These are phyloP conservation scores for Salix viminalis DNA, from an alignment of 345 rosid genomes.

Conservation along the genomic window DNA sequence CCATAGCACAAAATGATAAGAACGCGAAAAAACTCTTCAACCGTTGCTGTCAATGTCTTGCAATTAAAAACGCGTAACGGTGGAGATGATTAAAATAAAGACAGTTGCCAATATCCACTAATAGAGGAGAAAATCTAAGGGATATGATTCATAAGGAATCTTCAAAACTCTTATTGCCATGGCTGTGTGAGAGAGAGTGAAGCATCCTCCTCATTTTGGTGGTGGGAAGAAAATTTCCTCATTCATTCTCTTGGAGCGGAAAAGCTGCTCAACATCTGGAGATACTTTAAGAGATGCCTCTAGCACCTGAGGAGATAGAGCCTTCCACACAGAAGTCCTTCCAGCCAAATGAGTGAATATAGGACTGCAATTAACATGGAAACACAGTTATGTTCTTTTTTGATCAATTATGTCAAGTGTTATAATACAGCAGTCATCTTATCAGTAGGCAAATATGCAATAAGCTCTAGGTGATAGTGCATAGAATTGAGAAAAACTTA, in stretches of 20 bases:
- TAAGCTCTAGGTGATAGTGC: slow-evolving; percentile 30
- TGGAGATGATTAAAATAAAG: not conserved
- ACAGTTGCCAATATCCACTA: not conserved
- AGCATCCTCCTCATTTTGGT: slow-evolving; percentile 21
- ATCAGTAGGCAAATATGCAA: too few relatives aligned
- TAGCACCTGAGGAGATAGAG: slow-evolving; percentile 65
- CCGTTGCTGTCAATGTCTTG: too few relatives aligned
- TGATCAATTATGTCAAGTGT: too few relatives aligned
- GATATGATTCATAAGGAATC: not conserved
- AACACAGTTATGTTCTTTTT: too few relatives aligned
- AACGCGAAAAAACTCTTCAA: too few relatives aligned
- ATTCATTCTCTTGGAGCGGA: slow-evolving; percentile 56
- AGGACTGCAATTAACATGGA: slow-evolving; percentile 26
- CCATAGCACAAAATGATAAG: too few relatives aligned
- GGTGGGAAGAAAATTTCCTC: slow-evolving; percentile 78
- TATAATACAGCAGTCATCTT: too few relatives aligned
- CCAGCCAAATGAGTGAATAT: slow-evolving; percentile 81
- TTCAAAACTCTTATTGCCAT: not conserved
- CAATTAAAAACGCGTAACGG: not conserved
- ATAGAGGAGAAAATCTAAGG: not conserved
- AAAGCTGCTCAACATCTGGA: slow-evolving; percentile 44
- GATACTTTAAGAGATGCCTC: slow-evolving; percentile 62
- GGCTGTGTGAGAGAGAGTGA: not conserved
- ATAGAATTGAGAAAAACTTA: slow-evolving; percentile 25
- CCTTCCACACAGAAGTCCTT: slow-evolving; percentile 63